Percentiles rank a stretch among this genome's conserved stretches.
Conservation (phyloP, 1,284 basidiomycete species). For the Naganishia cerealis region DNA sequence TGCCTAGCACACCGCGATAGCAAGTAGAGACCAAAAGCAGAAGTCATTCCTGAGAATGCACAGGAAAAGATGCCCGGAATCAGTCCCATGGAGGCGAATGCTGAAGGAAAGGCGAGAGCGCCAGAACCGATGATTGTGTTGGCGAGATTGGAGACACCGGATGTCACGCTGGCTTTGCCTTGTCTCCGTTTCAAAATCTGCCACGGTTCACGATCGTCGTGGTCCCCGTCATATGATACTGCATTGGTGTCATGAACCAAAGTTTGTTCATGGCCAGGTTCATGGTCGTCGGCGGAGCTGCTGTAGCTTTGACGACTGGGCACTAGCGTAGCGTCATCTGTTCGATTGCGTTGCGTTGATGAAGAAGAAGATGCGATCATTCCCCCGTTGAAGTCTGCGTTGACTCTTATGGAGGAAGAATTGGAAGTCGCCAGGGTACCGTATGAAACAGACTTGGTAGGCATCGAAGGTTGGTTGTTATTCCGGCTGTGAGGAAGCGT, state of each 20-base stretch:
- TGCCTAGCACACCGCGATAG: conserved; percentile 81
- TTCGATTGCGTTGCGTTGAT: conserved; percentile 4
- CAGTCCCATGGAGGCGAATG: conserved; percentile 76
- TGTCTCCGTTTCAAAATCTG: conserved; percentile 26
- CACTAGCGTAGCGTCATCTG: conserved; percentile 17
- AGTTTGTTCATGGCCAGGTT: not conserved
- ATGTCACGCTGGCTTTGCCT: conserved; percentile 24
- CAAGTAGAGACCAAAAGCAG: conserved; percentile 84
- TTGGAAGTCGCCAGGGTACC: conserved; percentile 23
- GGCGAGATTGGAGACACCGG: conserved; percentile 61
- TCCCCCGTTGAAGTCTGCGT: conserved; percentile 6
- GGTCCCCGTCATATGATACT: not conserved
- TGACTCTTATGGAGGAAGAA: conserved; percentile 16
- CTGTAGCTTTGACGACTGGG: not conserved
- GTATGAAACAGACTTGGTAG: conserved; percentile 24
- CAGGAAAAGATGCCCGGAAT: conserved; percentile 86
- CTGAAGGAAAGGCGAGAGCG: conserved; percentile 50
- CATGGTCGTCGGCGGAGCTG: not conserved
- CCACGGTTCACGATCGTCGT: conserved; percentile 22
- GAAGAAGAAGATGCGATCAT: conserved; percentile 26
- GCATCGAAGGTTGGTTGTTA: conserved; percentile 17
- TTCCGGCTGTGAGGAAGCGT: not conserved
- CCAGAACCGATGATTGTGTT: conserved; percentile 89
- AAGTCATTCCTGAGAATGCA: conserved; percentile 75
- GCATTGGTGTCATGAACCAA: not conserved